Percentiles rank a stretch among this genome's conserved stretches.
phyloP scores from a whole-genome alignment of 495 filamentous ascomycete species.

The Aspergillus homomorphus region DNA sequence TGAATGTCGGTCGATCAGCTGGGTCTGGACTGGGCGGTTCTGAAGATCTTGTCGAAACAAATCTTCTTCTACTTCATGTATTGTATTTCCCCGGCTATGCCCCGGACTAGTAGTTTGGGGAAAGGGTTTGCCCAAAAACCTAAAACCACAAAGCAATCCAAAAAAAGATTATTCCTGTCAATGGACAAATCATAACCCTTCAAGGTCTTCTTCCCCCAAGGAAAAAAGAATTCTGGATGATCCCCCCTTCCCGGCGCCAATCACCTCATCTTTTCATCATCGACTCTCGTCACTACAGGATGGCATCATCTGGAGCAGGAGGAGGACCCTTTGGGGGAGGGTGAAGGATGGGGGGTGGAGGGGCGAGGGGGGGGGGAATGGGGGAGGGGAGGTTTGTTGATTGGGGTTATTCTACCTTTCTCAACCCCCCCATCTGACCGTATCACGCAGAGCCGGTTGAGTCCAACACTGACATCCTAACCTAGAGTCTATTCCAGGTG shows the following conservation, averaged over 20 bases:
- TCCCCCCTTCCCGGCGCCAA: conserved; percentile 5
- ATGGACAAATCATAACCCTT: not conserved
- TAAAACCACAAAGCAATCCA: conserved; percentile 6
- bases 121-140: conserved; percentile 9
- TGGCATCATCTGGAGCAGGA: conserved; percentile 16
- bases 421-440: not conserved
- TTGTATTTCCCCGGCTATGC: conserved; percentile 16
- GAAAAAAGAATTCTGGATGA: not conserved
- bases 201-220: too few relatives aligned
- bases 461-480: not conserved
- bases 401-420: not conserved
- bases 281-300: conserved; percentile 2
- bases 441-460: not conserved
- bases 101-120: conserved; percentile 18
- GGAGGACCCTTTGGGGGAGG: not conserved
- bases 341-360: not conserved
- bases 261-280: conserved; percentile 17
- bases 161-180: not conserved
- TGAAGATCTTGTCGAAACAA: conserved; percentile 13
- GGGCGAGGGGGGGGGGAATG: too few relatives aligned
- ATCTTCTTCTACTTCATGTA: not conserved
- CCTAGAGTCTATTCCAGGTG: not conserved
- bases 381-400: not conserved
- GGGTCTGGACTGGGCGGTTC: conserved; percentile 22
- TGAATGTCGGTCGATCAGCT: conserved; percentile 22